These are phyloP conservation scores for Claviceps cyperi DNA, from an alignment of 2,329 filamentous ascomycete genomes.

Conservation along the genomic window DNA sequence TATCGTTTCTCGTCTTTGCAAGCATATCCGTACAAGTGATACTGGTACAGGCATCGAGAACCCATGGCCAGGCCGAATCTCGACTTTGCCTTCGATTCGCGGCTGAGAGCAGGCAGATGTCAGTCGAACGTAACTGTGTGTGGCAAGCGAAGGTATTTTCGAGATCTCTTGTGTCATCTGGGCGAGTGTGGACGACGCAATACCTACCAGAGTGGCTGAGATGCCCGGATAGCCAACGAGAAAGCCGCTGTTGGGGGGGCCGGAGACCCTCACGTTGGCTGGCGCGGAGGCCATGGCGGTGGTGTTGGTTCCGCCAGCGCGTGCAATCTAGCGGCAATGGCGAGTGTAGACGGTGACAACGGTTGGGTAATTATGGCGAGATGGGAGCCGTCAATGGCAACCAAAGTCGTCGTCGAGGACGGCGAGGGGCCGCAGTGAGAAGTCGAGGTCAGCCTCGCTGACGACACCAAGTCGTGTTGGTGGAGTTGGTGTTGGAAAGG, in stretches of 20 bases:
- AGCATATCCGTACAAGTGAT: constrained; percentile 84
- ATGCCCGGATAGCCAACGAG: constrained; percentile 96
- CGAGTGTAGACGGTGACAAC: not conserved
- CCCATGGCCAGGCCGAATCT: constrained; percentile 77
- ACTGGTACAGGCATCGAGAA: constrained; percentile 80
- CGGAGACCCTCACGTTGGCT: constrained; percentile 72
- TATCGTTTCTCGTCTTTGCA: constrained; percentile 89
- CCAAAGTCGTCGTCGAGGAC: constrained; percentile 1
- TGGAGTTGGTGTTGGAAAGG: too few species aligned
- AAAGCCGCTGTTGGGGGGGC: constrained; percentile 92
- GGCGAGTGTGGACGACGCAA: constrained; percentile 1
- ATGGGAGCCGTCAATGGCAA: not conserved
- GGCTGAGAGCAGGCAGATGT: constrained; percentile 41
- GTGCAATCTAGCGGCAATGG: constrained; percentile 4
- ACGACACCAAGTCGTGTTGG: not conserved
- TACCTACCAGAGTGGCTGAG: constrained; percentile 83
- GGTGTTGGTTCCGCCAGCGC: constrained; percentile 8
- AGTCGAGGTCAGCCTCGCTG: not conserved
- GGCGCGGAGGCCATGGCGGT: constrained; percentile 20
- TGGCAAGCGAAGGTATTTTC: not conserved
- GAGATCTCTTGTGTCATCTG: not conserved
- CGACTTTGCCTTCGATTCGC: constrained; percentile 93
- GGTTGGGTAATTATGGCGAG: not conserved
- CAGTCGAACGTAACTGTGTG: not conserved
- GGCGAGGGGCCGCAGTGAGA: not conserved